Base-by-base conservation (phyloP, 1,284 basidiomycete species). In the Veloporphyrellus conicus region DNA sequence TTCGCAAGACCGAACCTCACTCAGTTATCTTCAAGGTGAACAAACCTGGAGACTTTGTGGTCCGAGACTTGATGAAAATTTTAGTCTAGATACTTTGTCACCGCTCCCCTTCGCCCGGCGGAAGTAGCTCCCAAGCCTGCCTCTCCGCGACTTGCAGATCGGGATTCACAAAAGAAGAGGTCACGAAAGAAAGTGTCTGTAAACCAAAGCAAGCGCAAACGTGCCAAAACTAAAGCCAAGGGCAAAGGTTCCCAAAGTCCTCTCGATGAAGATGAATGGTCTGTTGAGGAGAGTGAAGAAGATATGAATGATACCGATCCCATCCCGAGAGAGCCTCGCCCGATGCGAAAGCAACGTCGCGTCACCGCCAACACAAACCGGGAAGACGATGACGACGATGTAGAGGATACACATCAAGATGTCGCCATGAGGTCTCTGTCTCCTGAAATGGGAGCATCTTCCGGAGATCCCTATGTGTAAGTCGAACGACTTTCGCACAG, bases 1-100 rank as follows among this genome's bases (percentile, higher is more conserved):
- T 90, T 54, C 77, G 85, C n/a, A 82, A 80, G 61, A 79, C 77
- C 3, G 85, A 87, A 49, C 78, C 84, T 14, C 86, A 89, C 62
- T 78, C 82, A 1, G 72, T 89, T 8, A 68, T 88, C n/a, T 68
- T 84, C 54, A 90, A 90, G 75, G 87, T 82, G 47, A 16, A 51
- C 16, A 41, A 35, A 28, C 14, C 0, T 32, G 8, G 23, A 27
- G 3, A 20, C 2, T 10, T 15, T 7, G 18, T 19, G 16, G n/a
- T 28, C 19, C 36, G 76, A 36, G 38, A 33, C 20, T 36, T 14
- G 19, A 50, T 11, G 22, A 37, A 9, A 22, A 23, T 15, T 41
- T 25, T 36, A 65, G 82, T 75, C 77, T n/a, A 72, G 83, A 55
- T 67, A 70, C 45, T 87, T 82, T 59, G 70, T 74, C 16, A 69